Conservation (phyloP, 1,284 basidiomycete species). For the Leccinum solheimii region DNA sequence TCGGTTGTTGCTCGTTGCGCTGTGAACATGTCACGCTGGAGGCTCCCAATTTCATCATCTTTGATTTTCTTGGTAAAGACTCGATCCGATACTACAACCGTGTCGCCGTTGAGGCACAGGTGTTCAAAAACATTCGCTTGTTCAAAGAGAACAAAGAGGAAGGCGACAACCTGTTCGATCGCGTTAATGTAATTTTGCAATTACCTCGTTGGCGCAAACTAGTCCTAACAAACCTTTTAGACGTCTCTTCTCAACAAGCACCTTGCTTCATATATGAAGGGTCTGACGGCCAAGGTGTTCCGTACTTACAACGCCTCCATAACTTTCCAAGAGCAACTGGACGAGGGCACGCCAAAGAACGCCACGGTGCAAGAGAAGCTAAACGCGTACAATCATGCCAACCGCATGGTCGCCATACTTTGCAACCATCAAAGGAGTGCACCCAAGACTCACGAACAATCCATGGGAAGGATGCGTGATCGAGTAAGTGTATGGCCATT, state of each 20-base stretch:
- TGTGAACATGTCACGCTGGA: slow-evolving; percentile 93
- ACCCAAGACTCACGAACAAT: slow-evolving; percentile 87
- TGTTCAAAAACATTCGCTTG: slow-evolving; percentile 88
- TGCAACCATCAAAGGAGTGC: slow-evolving; percentile 98
- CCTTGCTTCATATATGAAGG: slow-evolving; percentile 90
- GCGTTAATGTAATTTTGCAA: slow-evolving; percentile 67
- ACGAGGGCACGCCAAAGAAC: slow-evolving; percentile 69
- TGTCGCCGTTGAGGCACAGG: slow-evolving; percentile 82
- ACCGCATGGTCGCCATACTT: slow-evolving; percentile 91
- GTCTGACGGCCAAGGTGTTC: slow-evolving; percentile 96
- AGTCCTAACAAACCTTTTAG: slow-evolving; percentile 43
- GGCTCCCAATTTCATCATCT: slow-evolving; percentile 81
- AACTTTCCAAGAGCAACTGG: slow-evolving; percentile 89
- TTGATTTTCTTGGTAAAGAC: slow-evolving; percentile 98
- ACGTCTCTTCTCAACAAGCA: slow-evolving; percentile 88
- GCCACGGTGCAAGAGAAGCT: slow-evolving; percentile 89
- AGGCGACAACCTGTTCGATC: slow-evolving; percentile 91
- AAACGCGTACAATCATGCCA: slow-evolving; percentile 93
- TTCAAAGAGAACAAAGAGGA: slow-evolving; percentile 90
- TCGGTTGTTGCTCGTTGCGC: slow-evolving; percentile 94
- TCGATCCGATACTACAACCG: slow-evolving; percentile 95
- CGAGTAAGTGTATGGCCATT: slow-evolving; percentile 55
- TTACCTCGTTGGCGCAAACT: slow-evolving; percentile 6
- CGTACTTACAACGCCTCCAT: slow-evolving; percentile 98
- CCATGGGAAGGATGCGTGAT: slow-evolving; percentile 89